These are phyloP conservation scores for Zalaria obscura DNA, from an alignment of 2,329 filamentous ascomycete genomes.

Conservation along the genomic window DNA sequence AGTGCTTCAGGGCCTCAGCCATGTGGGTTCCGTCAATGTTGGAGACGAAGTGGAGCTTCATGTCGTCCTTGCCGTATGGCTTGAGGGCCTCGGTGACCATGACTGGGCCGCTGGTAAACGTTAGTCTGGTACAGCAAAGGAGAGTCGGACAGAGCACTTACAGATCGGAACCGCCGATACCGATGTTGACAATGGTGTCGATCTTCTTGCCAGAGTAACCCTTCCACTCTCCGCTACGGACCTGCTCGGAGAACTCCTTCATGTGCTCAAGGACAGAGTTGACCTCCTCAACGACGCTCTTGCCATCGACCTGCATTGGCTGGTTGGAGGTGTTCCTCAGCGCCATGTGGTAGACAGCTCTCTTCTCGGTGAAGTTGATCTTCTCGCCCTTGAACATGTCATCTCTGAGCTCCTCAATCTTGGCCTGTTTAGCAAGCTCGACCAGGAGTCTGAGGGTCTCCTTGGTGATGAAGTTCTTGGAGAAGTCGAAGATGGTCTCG, in stretches of 20 bases:
- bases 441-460: slow-evolving; percentile 79
- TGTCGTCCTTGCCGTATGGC: slow-evolving; percentile 72
- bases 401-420: slow-evolving; percentile 85
- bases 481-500: slow-evolving; percentile 95
- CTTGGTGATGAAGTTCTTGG: slow-evolving; percentile 94
- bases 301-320: slow-evolving; percentile 70
- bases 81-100: slow-evolving; percentile 99
- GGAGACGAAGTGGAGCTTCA: slow-evolving; percentile 94
- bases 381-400: slow-evolving; percentile 95
- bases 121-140: slow-evolving; percentile 5
- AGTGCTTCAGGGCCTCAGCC: slow-evolving; percentile 75
- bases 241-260: slow-evolving; percentile 94
- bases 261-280: slow-evolving; percentile 89
- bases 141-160: slow-evolving; percentile 36
- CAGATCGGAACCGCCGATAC: slow-evolving; percentile 97
- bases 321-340: slow-evolving; percentile 80
- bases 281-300: slow-evolving; percentile 89
- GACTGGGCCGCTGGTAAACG: slow-evolving; percentile 60
- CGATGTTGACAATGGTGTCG: slow-evolving; percentile 90
- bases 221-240: slow-evolving; percentile 91
- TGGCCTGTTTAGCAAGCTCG: slow-evolving; percentile 82
- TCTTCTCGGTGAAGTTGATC: slow-evolving; percentile 98
- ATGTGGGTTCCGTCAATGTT: slow-evolving; percentile 99
- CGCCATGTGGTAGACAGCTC: slow-evolving; percentile 90
- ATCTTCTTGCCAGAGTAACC: slow-evolving; percentile 96